These are phyloP conservation scores for Ceratobasidium sp. DNA, from an alignment of 1,284 basidiomycete genomes.

Conservation along the genomic window DNA sequence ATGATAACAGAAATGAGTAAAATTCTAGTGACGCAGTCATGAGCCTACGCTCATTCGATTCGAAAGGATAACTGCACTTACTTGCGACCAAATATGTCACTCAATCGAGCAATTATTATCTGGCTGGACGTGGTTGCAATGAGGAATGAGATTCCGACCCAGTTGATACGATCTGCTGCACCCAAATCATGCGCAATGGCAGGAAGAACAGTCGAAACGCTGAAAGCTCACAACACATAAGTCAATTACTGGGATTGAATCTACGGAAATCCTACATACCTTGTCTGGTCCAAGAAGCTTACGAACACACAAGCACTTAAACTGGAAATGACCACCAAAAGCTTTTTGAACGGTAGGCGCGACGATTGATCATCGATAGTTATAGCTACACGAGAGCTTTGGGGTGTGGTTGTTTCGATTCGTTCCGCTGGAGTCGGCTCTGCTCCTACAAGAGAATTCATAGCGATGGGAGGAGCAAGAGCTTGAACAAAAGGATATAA, in stretches of 20 bases:
- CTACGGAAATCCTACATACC: conserved; percentile 3
- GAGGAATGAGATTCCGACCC: conserved; percentile 46
- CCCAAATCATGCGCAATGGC: conserved; percentile 44
- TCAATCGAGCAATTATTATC: conserved; percentile 43
- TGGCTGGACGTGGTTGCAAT: conserved; percentile 43
- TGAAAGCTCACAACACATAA: too few relatives aligned
- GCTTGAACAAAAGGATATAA: neutral
- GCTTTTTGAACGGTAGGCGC: conserved; percentile 42
- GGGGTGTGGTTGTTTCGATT: neutral
- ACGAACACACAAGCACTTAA: conserved; percentile 42
- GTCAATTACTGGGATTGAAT: neutral
- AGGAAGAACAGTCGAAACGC: conserved; percentile 42
- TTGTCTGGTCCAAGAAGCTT: conserved; percentile 45
- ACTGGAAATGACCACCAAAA: conserved; percentile 34
- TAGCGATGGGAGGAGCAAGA: neutral
- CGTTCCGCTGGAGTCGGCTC: neutral
- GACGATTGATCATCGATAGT: conserved; percentile 44
- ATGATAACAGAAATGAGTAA: conserved; percentile 42
- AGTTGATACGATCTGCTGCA: conserved; percentile 45
- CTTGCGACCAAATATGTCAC: conserved; percentile 46
- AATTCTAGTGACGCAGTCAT: neutral
- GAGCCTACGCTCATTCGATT: neutral
- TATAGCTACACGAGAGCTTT: neutral
- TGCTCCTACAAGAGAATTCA: neutral
- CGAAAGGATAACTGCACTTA: neutral